phyloP scores from a whole-genome alignment of 176 grass and related monocot genomes.

The Otatea glauca region DNA sequence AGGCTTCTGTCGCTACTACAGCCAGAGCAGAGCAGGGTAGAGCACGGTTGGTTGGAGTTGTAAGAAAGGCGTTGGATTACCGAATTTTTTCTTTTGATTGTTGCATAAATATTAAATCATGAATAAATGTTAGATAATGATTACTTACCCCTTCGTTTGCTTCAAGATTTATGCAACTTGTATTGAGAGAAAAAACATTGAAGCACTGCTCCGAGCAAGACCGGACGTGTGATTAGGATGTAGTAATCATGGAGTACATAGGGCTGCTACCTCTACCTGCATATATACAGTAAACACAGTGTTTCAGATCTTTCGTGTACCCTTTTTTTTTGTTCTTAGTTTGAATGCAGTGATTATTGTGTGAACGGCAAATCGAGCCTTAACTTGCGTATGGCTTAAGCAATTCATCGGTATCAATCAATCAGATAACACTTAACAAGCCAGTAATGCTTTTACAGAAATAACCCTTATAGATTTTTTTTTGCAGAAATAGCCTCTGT shows the following conservation, averaged over 20 bases:
- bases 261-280: background rate
- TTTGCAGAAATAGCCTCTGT: too few species aligned
- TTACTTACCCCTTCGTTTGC: too few species aligned
- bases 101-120: too few species aligned
- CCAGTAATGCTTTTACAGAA: background rate
- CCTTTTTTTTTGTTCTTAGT: background rate
- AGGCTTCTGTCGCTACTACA: background rate
- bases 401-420: background rate
- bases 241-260: background rate
- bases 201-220: too few species aligned
- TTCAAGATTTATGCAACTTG: too few species aligned
- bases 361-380: slow-evolving; percentile 1
- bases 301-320: background rate
- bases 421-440: background rate
- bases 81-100: too few species aligned
- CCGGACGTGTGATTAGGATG: background rate
- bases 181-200: too few species aligned
- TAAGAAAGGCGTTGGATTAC: background rate
- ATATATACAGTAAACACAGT: background rate
- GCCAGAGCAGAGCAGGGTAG: background rate
- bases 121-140: too few species aligned
- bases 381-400: slow-evolving; percentile 22
- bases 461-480: too few species aligned
- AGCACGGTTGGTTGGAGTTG: background rate
- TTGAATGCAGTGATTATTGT: background rate